Conservation (phyloP, 495 filamentous ascomycete genomes). For the Trichoderma erinaceum region DNA sequence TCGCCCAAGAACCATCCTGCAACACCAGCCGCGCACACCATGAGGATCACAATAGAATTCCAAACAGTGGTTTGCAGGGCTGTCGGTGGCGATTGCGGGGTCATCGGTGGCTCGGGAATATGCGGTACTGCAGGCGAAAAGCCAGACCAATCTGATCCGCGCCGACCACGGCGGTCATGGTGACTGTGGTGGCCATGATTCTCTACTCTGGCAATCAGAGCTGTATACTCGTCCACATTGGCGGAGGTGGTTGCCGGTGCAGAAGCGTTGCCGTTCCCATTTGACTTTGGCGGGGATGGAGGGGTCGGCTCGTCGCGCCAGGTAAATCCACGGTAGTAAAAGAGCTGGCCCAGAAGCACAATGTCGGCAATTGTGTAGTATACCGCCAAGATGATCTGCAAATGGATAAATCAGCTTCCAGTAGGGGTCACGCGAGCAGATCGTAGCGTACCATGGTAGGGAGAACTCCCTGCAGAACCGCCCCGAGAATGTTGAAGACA, state of each 20-base stretch:
- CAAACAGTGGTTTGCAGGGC: constrained; percentile 55
- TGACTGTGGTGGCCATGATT: constrained; percentile 15
- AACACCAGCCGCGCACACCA: constrained; percentile 77
- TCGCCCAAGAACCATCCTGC: constrained; percentile 76
- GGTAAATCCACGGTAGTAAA: constrained; percentile 87
- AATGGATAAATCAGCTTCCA: background rate
- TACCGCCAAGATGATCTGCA: constrained; percentile 72
- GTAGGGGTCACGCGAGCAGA: background rate
- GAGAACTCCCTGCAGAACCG: constrained; percentile 85
- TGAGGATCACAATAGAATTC: constrained; percentile 63
- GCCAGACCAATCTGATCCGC: constrained; percentile 46
- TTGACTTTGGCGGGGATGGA: constrained; percentile 22
- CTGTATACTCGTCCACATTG: constrained; percentile 38
- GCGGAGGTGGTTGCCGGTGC: constrained; percentile 17
- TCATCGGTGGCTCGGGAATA: constrained; percentile 33
- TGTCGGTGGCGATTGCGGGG: constrained; percentile 35
- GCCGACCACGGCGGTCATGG: constrained; percentile 41
- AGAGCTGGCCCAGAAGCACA: constrained; percentile 78
- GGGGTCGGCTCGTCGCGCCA: constrained; percentile 48
- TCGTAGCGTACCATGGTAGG: constrained; percentile 67
- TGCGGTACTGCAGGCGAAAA: constrained; percentile 74
- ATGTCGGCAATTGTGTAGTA: constrained; percentile 95
- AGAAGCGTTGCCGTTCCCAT: background rate
- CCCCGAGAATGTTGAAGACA: constrained; percentile 93
- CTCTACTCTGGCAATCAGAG: constrained; percentile 25